phyloP scores from a whole-genome alignment of 345 rosid species.

The Eucalyptus albens region DNA sequence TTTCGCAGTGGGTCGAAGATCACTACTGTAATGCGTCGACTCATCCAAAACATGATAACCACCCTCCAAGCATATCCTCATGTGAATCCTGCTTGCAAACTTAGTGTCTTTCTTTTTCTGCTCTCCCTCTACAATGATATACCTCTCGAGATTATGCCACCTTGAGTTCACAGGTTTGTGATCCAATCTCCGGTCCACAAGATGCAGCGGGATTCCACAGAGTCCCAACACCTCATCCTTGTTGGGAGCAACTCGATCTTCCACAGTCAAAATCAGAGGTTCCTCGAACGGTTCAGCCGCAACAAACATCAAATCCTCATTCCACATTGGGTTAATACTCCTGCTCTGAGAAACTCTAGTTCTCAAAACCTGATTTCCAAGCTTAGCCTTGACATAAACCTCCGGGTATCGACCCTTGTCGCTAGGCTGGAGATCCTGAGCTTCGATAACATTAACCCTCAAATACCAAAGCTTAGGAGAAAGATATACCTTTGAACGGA shows the following conservation, averaged over 20 bases:
- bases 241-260: slow-evolving; percentile 75
- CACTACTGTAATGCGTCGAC: slow-evolving; percentile 87
- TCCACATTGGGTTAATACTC: slow-evolving; percentile 80
- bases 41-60: slow-evolving; percentile 93
- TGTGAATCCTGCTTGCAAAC: slow-evolving; percentile 80
- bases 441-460: slow-evolving; percentile 91
- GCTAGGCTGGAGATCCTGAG: slow-evolving; percentile 62
- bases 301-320: slow-evolving; percentile 93
- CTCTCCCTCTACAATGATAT: slow-evolving; percentile 42
- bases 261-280: slow-evolving; percentile 57
- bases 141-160: slow-evolving; percentile 82
- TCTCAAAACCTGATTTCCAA: slow-evolving; percentile 56
- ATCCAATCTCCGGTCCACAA: slow-evolving; percentile 58
- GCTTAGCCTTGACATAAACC: slow-evolving; percentile 52
- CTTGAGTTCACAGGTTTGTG: slow-evolving; percentile 52
- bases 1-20: slow-evolving; percentile 87
- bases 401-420: slow-evolving; percentile 72
- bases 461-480: slow-evolving; percentile 93
- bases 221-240: slow-evolving; percentile 75
- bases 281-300: slow-evolving; percentile 93
- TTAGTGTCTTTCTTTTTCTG: slow-evolving; percentile 62
- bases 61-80: slow-evolving; percentile 86
- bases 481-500: slow-evolving; percentile 83
- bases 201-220: slow-evolving; percentile 41
- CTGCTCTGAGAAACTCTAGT: slow-evolving; percentile 53